These are phyloP conservation scores for Hypoxylon fuscum DNA, from an alignment of 495 filamentous ascomycete genomes.

Conservation along the genomic window DNA sequence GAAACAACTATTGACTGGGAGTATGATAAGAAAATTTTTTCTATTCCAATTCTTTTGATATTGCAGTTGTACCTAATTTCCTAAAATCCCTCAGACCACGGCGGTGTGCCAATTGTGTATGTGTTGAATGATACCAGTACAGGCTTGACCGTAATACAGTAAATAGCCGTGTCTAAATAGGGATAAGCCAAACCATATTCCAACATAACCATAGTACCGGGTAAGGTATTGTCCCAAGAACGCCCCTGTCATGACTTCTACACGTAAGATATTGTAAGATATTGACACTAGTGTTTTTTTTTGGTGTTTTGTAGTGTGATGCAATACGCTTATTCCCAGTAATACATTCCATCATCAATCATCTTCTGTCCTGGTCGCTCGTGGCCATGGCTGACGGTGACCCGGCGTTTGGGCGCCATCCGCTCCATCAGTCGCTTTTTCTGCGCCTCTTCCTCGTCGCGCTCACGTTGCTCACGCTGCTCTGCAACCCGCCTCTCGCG, in stretches of 20 bases:
- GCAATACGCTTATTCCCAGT: slow-evolving; percentile 22
- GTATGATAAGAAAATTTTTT: slow-evolving; percentile 6
- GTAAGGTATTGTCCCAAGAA: slow-evolving; percentile 24
- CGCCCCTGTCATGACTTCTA: slow-evolving; percentile 27
- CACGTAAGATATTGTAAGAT: slow-evolving; percentile 21
- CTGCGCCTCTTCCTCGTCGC: slow-evolving; percentile 42
- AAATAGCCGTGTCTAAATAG: slow-evolving; percentile 23
- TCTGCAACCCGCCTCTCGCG: slow-evolving; percentile 29
- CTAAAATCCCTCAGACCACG: slow-evolving; percentile 22
- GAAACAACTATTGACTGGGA: slow-evolving; percentile 17
- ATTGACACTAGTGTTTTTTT: slow-evolving; percentile 10
- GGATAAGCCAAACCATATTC: slow-evolving; percentile 13
- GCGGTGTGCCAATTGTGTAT: slow-evolving; percentile 14
- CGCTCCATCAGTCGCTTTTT: slow-evolving; percentile 36
- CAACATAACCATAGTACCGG: slow-evolving; percentile 14
- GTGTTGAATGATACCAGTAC: slow-evolving; percentile 25
- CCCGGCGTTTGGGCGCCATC: slow-evolving; percentile 22
- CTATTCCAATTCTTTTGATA: slow-evolving; percentile 5
- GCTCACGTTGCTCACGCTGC: slow-evolving; percentile 14
- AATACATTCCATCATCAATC: slow-evolving; percentile 18
- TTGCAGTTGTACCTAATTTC: slow-evolving; percentile 8
- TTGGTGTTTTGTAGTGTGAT: slow-evolving; percentile 7
- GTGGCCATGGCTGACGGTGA: slow-evolving; percentile 10
- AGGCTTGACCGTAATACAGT: slow-evolving; percentile 28
- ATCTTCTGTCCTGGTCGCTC: slow-evolving; percentile 16